phyloP scores from a whole-genome alignment of 2,329 filamentous ascomycete genomes.

The Dactylellina drechsleri region DNA sequence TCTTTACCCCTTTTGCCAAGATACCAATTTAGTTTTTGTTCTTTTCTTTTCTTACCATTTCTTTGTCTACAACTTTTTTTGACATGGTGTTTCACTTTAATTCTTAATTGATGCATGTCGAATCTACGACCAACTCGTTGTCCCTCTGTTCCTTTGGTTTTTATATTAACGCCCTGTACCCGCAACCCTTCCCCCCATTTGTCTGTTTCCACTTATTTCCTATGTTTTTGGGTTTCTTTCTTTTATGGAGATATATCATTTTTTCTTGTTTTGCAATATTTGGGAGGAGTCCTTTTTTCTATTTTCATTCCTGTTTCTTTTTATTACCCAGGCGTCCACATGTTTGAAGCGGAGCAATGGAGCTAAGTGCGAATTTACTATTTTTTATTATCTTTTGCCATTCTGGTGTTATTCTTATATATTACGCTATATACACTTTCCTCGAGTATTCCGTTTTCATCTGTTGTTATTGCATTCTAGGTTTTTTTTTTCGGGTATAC shows the following conservation, averaged over 20 bases:
- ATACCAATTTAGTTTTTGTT: no score
- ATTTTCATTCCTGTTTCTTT: background rate
- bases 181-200: background rate
- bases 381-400: background rate
- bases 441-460: no score
- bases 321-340: background rate
- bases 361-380: conserved; percentile 14
- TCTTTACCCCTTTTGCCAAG: no score
- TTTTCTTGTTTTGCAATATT: background rate
- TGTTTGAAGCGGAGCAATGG: conserved; percentile 28
- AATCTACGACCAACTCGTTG: background rate
- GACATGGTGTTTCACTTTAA: background rate
- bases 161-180: background rate
- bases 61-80: background rate
- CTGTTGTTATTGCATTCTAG: no score
- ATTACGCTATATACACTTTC: no score
- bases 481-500: no score
- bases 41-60: no score
- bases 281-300: conserved; percentile 4
- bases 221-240: background rate
- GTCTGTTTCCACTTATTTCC: background rate
- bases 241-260: conserved; percentile 4
- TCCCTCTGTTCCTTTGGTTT: background rate
- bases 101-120: conserved; percentile 4
- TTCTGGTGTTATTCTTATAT: no score